A percentile compares a stretch with the other conserved stretches of the same genome.
Evolutionary conservation across 2,329 filamentous ascomycete genomes (phyloP).

Genomic region (Neonectria neomacrospora): DNA sequence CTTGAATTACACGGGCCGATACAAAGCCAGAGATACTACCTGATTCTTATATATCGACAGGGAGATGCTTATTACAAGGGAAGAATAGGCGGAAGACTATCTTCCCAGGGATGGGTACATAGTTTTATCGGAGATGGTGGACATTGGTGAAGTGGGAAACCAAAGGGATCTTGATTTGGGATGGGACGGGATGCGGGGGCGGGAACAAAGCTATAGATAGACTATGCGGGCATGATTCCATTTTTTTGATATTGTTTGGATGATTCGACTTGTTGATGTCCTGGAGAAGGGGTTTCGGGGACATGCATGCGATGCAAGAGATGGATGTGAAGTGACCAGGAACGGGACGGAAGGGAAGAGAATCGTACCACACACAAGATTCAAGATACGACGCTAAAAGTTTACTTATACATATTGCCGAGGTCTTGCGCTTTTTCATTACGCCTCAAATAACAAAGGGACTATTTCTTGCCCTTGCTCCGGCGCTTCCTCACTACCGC

Average conservation of each 20-base stretch:
- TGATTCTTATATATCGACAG: constrained; percentile 16
- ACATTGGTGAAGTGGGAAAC: constrained; percentile 4
- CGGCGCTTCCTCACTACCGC: constrained; percentile 42
- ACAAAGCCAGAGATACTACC: constrained; percentile 13
- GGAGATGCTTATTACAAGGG: neutral
- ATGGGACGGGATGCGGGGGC: constrained; percentile 3
- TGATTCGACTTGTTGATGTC: neutral
- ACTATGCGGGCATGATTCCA: constrained; percentile 31
- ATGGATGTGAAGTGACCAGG: neutral
- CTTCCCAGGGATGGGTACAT: neutral
- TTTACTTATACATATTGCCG: neutral
- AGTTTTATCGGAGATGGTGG: neutral
- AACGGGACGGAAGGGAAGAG: neutral
- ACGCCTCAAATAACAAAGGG: neutral
- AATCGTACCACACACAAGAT: constrained; percentile 1
- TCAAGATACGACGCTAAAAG: constrained; percentile 6
- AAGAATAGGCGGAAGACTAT: constrained; percentile 7
- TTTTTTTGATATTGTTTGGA: constrained; percentile 11
- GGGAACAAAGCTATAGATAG: constrained; percentile 27
- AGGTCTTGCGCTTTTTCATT: constrained; percentile 1
- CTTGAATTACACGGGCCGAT: constrained; percentile 26
- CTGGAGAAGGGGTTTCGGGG: neutral
- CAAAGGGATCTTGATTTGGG: constrained; percentile 2
- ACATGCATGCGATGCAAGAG: neutral
- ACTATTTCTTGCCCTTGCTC: constrained; percentile 42